Evolutionary conservation across 176 grass and related monocot genomes (phyloP).

Genomic region (Thalia dealbata): DNA sequence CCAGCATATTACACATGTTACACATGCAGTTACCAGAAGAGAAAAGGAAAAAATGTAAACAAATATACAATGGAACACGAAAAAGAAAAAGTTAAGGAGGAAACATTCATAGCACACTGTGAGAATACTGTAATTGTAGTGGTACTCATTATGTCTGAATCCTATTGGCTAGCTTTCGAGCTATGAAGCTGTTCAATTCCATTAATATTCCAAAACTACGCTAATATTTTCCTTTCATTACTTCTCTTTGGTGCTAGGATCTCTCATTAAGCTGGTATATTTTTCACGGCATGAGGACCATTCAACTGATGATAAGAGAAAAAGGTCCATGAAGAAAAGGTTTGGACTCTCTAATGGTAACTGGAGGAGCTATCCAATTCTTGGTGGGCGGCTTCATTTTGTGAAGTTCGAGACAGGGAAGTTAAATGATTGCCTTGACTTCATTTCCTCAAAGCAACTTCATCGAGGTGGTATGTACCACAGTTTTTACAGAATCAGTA

Average conservation of each 20-base stretch:
- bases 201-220: not conserved
- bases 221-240: not conserved
- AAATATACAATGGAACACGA: not conserved
- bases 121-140: not conserved
- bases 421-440: conserved; percentile 84
- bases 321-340: conserved; percentile 61
- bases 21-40: not conserved
- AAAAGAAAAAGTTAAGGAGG: not conserved
- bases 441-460: conserved; percentile 96
- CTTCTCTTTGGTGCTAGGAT: conserved; percentile 31
- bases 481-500: not conserved
- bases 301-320: conserved; percentile 56
- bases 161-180: not conserved
- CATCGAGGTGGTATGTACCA: conserved; percentile 72
- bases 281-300: conserved; percentile 86
- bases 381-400: conserved; percentile 96
- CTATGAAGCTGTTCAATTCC: not conserved
- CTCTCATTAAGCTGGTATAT: conserved; percentile 93
- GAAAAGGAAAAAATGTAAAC: not conserved
- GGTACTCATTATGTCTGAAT: not conserved
- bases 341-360: conserved; percentile 59
- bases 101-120: not conserved
- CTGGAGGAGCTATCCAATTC: conserved; percentile 84
- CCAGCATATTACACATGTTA: not conserved
- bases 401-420: conserved; percentile 94